A percentile compares a stretch with the other conserved stretches of the same genome.
phyloP scores from a whole-genome alignment of 805 yeast species.

The Teunomyces lycoperdinae region DNA sequence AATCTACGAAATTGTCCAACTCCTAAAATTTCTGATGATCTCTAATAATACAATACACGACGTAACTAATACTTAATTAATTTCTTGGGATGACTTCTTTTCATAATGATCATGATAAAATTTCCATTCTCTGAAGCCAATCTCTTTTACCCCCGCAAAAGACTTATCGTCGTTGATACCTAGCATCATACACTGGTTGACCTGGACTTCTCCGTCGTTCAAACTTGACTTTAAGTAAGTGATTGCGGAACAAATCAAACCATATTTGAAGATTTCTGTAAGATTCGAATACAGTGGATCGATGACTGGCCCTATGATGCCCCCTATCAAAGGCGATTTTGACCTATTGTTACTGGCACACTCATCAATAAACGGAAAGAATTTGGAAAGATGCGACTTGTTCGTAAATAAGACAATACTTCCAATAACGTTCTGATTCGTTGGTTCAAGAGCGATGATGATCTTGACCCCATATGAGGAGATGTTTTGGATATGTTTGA shows the following conservation, averaged over 20 bases:
- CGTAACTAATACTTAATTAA: not conserved
- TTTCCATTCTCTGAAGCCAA: conserved; percentile 42
- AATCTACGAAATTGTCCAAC: not conserved
- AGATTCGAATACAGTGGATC: conserved; percentile 53
- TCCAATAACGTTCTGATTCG: conserved; percentile 52
- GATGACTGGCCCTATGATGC: conserved; percentile 50
- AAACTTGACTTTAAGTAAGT: conserved; percentile 41
- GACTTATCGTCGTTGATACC: conserved; percentile 36
- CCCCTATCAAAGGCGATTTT: conserved; percentile 36
- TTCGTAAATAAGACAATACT: conserved; percentile 47
- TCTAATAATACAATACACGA: not conserved
- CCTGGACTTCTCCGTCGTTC: conserved; percentile 21
- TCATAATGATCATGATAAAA: conserved; percentile 36
- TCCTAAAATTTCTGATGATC: not conserved
- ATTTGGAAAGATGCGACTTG: conserved; percentile 42
- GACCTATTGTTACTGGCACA: conserved; percentile 15
- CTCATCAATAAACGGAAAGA: conserved; percentile 52
- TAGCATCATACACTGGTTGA: conserved; percentile 35
- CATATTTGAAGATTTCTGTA: conserved; percentile 52
- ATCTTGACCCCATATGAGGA: conserved; percentile 40
- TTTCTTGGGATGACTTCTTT: conserved; percentile 5
- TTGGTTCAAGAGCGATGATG: conserved; percentile 53
- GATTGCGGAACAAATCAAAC: conserved; percentile 55
- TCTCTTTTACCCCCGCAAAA: conserved; percentile 35
- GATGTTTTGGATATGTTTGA: conserved; percentile 24